Conservation (phyloP, 2,329 filamentous ascomycete species). For the Xylariaceae sp. region DNA sequence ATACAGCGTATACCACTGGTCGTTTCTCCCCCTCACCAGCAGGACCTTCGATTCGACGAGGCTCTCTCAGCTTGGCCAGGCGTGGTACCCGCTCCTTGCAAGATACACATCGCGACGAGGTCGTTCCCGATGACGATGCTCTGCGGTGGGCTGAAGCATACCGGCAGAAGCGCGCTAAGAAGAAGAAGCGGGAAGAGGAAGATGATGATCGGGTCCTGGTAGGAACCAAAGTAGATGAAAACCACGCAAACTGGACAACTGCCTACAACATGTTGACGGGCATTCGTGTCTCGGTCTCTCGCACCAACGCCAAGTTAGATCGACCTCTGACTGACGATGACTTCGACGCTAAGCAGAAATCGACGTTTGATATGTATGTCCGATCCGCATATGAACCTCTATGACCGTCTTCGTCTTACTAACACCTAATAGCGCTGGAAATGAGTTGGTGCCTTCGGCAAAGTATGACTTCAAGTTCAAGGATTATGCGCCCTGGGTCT, state of each 20-base stretch:
- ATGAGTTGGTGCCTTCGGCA: constrained; percentile 92
- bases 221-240: constrained; percentile 95
- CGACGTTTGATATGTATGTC: constrained; percentile 93
- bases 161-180: constrained; percentile 83
- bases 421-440: constrained; percentile 64
- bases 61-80: constrained; percentile 77
- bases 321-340: constrained; percentile 83
- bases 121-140: constrained; percentile 83
- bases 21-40: constrained; percentile 68
- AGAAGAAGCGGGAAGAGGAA: constrained; percentile 77
- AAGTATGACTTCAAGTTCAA: constrained; percentile 99
- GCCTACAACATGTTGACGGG: constrained; percentile 99
- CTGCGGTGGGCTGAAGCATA: constrained; percentile 89
- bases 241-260: constrained; percentile 94
- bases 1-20: constrained; percentile 63
- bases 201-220: constrained; percentile 93
- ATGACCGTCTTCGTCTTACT: constrained; percentile 27
- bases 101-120: constrained; percentile 76
- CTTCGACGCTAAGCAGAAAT: constrained; percentile 93
- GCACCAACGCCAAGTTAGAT: constrained; percentile 95
- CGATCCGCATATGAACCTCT: not conserved
- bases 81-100: constrained; percentile 79
- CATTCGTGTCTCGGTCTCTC: constrained; percentile 92
- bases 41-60: constrained; percentile 59
- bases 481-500: constrained; percentile 99